phyloP scores from a whole-genome alignment of 1,284 basidiomycete genomes.

The Ustilago nuda region DNA sequence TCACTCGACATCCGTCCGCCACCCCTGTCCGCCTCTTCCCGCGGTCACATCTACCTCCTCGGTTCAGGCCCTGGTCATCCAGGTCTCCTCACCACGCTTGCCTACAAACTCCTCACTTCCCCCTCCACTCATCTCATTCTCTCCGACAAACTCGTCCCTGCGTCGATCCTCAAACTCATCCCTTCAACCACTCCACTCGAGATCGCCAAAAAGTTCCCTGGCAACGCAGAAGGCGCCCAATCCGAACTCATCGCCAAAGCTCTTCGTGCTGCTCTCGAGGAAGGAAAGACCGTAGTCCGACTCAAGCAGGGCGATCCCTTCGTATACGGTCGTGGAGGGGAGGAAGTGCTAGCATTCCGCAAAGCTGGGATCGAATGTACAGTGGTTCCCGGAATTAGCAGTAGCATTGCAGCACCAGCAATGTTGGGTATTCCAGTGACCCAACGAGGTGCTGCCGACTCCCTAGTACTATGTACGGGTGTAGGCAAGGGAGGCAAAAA shows the following conservation, averaged over 20 bases:
- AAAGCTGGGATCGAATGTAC: constrained; percentile 82
- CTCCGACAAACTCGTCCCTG: constrained; percentile 96
- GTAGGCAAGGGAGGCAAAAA: constrained; percentile 87
- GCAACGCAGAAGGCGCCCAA: constrained; percentile 94
- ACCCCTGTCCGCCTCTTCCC: neutral
- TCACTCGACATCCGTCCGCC: constrained; percentile 53
- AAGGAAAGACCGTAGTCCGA: constrained; percentile 87
- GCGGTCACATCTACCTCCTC: constrained; percentile 76
- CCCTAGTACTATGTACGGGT: constrained; percentile 88
- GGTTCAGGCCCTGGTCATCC: constrained; percentile 96
- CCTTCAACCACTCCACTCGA: constrained; percentile 75
- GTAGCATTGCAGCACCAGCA: constrained; percentile 87
- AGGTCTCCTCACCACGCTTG: constrained; percentile 87
- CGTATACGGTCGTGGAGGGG: constrained; percentile 91
- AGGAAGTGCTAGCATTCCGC: constrained; percentile 92
- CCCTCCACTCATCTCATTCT: constrained; percentile 83
- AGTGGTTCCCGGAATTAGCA: constrained; percentile 88
- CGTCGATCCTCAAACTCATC: constrained; percentile 86
- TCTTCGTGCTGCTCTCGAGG: constrained; percentile 79
- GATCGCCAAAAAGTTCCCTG: constrained; percentile 96
- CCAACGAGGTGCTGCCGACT: constrained; percentile 91
- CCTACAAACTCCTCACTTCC: constrained; percentile 80
- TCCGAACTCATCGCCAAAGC: constrained; percentile 92
- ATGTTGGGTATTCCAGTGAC: constrained; percentile 93
- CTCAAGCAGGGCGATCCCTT: constrained; percentile 97